Base-by-base conservation (phyloP, 2,329 filamentous ascomycete genomes). In the Colletotrichum sp. region DNA sequence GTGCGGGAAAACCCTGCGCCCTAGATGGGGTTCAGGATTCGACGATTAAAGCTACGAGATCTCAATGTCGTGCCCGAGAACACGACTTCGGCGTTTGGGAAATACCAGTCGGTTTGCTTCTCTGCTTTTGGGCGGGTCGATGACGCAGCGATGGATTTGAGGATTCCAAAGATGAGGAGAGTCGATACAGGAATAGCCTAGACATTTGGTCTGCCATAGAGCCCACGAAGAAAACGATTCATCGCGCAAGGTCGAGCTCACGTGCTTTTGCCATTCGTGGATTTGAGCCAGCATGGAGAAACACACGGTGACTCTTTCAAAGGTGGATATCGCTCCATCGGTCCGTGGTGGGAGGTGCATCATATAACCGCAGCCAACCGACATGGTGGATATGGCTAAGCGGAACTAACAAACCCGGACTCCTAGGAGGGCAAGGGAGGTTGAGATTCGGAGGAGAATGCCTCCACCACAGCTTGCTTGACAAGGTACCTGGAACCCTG, bases 1-100 rank as follows among this genome's bases (percentile, higher is more conserved):
- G 97, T 99, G 73, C 94, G 92, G 80, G 96, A 98, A 79, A 98
- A 99, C 84, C 95, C 94, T 16, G 93, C 94, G 65, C 93, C 94
- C 69, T 95, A 81, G 86, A 34, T 64, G 61, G 16, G 18, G 10
- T n/a, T 55, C 34, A 57, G 18, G n/a, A 26, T 52, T 13, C n/a
- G 38, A 57, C 26, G 24, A 32, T 34, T 74, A 71, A 28, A 69
- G 16, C 60, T 60, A 69, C 36, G 48, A 73, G 48, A 65, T 76
- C 57, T 61, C 48, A 75, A 68, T 24, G 73, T 69, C 64, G 36
- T 60, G 64, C 15, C 38, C 21, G 13, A 15, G 60, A 65, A 24
- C 74, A 76, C 58, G 74, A 34, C 57, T 72, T 74, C 65, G 74
- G 74, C 67, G 74, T 76, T 76, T 57, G 60, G 58, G 74, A 71